phyloP scores from a whole-genome alignment of 2,329 filamentous ascomycete genomes.

The Taxawa tesnikishii region DNA sequence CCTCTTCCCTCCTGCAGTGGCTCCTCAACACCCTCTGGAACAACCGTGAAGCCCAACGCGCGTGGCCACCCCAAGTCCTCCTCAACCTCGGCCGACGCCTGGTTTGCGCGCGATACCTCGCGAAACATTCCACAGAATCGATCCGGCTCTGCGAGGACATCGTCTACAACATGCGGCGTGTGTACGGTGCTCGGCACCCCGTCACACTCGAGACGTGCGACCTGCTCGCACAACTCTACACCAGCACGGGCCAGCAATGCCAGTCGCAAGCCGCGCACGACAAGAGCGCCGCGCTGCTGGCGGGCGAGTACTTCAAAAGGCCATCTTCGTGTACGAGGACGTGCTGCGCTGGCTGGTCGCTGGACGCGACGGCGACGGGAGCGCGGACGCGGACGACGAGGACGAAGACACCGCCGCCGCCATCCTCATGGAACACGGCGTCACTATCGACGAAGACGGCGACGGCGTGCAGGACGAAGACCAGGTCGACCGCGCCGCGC shows the following conservation, averaged over 20 bases:
- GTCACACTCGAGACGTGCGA: constrained; percentile 38
- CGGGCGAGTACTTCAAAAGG: constrained; percentile 26
- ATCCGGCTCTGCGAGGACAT: constrained; percentile 40
- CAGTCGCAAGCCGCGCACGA: constrained; percentile 19
- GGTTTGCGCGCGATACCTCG: constrained; percentile 39
- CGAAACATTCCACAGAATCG: constrained; percentile 27
- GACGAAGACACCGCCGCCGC: constrained; percentile 24
- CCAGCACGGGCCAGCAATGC: constrained; percentile 12
- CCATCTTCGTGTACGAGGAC: constrained; percentile 21
- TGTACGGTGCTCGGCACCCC: constrained; percentile 35
- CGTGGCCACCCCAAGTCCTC: constrained; percentile 32
- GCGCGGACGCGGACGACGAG: constrained; percentile 17
- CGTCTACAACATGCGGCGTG: constrained; percentile 42
- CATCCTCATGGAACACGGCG: constrained; percentile 22
- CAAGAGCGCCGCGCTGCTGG: constrained; percentile 19
- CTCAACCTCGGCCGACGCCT: constrained; percentile 41
- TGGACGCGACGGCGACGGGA: constrained; percentile 11
- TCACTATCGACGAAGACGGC: constrained; percentile 15
- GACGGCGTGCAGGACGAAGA: constrained; percentile 12
- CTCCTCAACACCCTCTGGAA: constrained; percentile 35
- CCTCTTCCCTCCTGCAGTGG: too few species aligned
- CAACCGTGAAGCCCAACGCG: constrained; percentile 31
- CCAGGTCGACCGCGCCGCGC: too few species aligned
- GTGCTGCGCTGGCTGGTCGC: constrained; percentile 16
- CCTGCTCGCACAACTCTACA: constrained; percentile 38